phyloP scores from a whole-genome alignment of 169 alveolate genomes.

The Eimeria sp. region DNA sequence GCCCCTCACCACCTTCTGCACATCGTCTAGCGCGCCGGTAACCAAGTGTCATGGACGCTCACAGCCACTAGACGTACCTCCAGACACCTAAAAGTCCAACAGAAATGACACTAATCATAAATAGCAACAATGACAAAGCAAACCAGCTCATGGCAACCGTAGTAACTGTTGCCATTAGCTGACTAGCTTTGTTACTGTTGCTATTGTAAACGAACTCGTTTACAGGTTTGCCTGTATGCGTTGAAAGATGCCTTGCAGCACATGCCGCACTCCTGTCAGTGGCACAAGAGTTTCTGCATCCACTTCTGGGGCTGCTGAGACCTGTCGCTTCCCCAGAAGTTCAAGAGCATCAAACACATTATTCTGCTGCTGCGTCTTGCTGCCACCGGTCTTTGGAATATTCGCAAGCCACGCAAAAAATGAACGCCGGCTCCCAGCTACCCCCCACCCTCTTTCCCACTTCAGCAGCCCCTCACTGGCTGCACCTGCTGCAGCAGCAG shows the following conservation, averaged over 20 bases:
- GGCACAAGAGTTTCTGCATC: constrained; percentile 66
- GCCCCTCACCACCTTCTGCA: no score
- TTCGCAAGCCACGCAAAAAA: constrained; percentile 24
- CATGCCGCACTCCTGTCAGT: constrained; percentile 64
- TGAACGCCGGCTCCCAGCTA: neutral
- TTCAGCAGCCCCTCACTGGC: neutral
- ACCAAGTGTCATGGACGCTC: no score
- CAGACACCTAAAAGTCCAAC: no score
- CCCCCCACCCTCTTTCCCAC: neutral
- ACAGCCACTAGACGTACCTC: no score
- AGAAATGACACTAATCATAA: no score
- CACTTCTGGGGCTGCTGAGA: neutral
- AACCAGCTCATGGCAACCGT: no score
- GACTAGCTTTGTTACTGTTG: no score
- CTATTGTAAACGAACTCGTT: neutral
- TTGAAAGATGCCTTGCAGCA: constrained; percentile 68
- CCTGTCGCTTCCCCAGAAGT: neutral
- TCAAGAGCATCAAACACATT: neutral
- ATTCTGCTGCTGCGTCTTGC: neutral
- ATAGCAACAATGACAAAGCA: no score
- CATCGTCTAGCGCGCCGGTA: no score
- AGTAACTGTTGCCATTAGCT: no score
- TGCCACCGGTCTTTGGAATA: neutral
- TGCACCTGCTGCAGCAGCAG: neutral
- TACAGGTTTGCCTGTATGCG: constrained; percentile 1